phyloP scores from a whole-genome alignment of 768 basidiomycete genomes.

The Kockovaella imperatae region DNA sequence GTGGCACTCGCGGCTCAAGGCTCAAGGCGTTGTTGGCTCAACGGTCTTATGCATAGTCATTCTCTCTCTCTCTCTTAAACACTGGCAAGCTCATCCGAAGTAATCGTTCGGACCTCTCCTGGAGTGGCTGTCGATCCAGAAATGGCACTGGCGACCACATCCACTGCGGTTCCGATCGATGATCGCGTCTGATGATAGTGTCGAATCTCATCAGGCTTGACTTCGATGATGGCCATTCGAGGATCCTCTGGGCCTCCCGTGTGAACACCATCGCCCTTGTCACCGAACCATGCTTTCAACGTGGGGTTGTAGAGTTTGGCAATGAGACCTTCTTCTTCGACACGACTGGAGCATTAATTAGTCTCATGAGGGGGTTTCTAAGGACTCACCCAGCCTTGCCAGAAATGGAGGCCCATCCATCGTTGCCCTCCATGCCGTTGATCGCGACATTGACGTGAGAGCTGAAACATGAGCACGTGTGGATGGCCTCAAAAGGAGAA shows the following conservation, averaged over 20 bases:
- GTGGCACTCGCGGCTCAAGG: too few relatives aligned
- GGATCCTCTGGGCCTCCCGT: slow-evolving; percentile 74
- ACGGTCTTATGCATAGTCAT: too few relatives aligned
- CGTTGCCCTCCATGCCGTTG: slow-evolving; percentile 52
- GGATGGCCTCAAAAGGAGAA: not conserved
- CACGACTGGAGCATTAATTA: slow-evolving; percentile 46
- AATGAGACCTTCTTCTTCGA: slow-evolving; percentile 43
- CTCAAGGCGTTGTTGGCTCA: too few relatives aligned
- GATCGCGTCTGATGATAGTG: slow-evolving; percentile 69
- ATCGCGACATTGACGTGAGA: slow-evolving; percentile 75
- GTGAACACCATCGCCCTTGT: slow-evolving; percentile 75
- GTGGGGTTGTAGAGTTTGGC: slow-evolving; percentile 38
- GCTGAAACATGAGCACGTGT: slow-evolving; percentile 40
- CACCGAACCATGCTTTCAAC: slow-evolving; percentile 67
- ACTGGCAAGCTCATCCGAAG: slow-evolving; percentile 56
- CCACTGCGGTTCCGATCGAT: slow-evolving; percentile 53
- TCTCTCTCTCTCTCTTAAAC: too few relatives aligned
- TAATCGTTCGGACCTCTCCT: slow-evolving; percentile 71
- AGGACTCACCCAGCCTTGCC: slow-evolving; percentile 61
- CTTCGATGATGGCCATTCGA: slow-evolving; percentile 67
- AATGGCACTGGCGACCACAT: slow-evolving; percentile 56
- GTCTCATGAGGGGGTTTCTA: slow-evolving; percentile 19
- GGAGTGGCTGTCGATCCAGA: slow-evolving; percentile 60
- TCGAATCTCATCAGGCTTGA: slow-evolving; percentile 61
- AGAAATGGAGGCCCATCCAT: slow-evolving; percentile 74